These are phyloP conservation scores for Mycena haematopus DNA, from an alignment of 768 basidiomycete genomes.

Conservation along the genomic window DNA sequence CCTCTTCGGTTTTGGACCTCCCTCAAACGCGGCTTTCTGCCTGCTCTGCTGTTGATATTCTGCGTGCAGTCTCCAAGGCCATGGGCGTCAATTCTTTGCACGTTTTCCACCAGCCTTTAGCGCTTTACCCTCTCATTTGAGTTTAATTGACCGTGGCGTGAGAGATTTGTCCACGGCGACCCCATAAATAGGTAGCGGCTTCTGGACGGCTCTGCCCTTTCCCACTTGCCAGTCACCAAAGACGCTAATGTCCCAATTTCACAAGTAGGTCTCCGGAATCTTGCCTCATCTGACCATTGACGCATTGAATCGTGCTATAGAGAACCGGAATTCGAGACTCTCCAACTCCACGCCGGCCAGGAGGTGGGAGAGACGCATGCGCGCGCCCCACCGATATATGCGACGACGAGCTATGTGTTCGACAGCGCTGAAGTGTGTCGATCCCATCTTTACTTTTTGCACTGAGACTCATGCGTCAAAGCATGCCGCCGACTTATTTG, in stretches of 20 bases:
- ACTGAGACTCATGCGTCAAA: constrained; percentile 32
- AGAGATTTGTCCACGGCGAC: background rate
- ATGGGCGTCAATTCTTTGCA: background rate
- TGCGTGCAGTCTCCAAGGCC: no score
- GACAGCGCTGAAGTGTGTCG: constrained; percentile 65
- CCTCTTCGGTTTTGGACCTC: no score
- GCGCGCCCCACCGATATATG: constrained; percentile 81
- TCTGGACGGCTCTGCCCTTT: background rate
- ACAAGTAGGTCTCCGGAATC: constrained; percentile 18
- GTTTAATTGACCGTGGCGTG: constrained; percentile 8
- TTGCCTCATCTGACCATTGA: background rate
- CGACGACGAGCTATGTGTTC: constrained; percentile 75
- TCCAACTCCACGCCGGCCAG: constrained; percentile 83
- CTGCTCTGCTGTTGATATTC: no score
- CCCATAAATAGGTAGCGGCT: constrained; percentile 13
- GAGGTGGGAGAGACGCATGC: constrained; percentile 58
- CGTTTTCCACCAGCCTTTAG: background rate
- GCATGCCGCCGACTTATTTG: constrained; percentile 80
- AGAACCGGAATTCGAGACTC: constrained; percentile 78
- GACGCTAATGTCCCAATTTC: constrained; percentile 19
- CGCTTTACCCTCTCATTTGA: constrained; percentile 4
- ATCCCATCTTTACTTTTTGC: background rate
- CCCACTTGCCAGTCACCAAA: background rate
- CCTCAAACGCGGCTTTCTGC: no score
- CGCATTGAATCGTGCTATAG: constrained; percentile 31